Evolutionary conservation across 202 grass and related monocot genomes (phyloP).

Genomic region (Schoenoplectus tabernaemontani): DNA sequence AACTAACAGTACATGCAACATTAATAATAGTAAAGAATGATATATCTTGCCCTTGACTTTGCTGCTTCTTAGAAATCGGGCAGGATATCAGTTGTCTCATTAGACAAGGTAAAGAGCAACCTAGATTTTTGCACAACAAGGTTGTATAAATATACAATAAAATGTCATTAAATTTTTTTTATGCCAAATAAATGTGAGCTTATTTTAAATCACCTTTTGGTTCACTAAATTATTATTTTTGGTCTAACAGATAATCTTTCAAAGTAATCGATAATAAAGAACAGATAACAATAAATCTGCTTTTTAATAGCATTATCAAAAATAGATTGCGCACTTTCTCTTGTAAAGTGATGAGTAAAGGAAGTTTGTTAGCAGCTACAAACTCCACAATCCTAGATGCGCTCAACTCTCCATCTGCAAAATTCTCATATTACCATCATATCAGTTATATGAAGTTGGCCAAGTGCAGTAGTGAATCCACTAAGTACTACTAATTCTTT

Average conservation of each 20-base stretch:
- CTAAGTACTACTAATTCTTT: background rate
- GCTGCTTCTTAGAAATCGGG: constrained; percentile 71
- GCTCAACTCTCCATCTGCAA: constrained; percentile 73
- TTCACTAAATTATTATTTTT: background rate
- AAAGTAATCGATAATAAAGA: background rate
- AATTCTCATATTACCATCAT: background rate
- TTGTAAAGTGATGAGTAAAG: constrained; percentile 69
- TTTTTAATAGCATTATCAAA: constrained; percentile 96
- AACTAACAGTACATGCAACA: no score
- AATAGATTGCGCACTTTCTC: constrained; percentile 58
- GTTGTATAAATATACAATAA: background rate
- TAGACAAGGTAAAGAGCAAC: constrained; percentile 83
- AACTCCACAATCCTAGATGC: constrained; percentile 62
- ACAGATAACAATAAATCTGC: constrained; percentile 38
- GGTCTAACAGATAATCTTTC: background rate
- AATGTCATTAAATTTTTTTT: background rate
- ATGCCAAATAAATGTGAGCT: background rate
- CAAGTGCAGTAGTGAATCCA: background rate
- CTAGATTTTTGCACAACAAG: constrained; percentile 28
- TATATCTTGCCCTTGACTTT: constrained; percentile 73
- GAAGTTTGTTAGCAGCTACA: constrained; percentile 79
- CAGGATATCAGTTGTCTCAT: constrained; percentile 45
- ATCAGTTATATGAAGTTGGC: constrained; percentile 3
- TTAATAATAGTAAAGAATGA: constrained; percentile 18
- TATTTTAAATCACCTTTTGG: background rate